Evolutionary conservation across 495 filamentous ascomycete genomes (phyloP).

Genomic region (Aspergillus funiculosus): DNA sequence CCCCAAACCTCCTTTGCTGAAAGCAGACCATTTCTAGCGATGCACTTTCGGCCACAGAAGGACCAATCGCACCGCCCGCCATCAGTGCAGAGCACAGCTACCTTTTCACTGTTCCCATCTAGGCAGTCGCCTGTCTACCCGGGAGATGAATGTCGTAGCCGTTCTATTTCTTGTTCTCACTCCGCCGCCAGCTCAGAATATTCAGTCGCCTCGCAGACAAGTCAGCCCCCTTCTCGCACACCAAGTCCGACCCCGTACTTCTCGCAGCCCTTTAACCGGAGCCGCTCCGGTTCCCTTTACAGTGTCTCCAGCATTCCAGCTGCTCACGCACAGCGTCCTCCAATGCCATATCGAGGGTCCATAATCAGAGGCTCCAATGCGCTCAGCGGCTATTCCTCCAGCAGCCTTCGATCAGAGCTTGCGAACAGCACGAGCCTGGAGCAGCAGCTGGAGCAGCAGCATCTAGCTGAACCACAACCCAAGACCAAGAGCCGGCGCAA

Average conservation of each 20-base stretch:
- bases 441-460: not conserved
- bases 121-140: slow-evolving; percentile 15
- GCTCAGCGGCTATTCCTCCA: slow-evolving; percentile 69
- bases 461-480: slow-evolving; percentile 3
- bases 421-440: slow-evolving; percentile 42
- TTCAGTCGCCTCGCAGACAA: slow-evolving; percentile 14
- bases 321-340: slow-evolving; percentile 19
- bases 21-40: slow-evolving; percentile 9
- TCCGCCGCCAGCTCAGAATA: slow-evolving; percentile 18
- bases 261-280: slow-evolving; percentile 20
- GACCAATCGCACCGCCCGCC: slow-evolving; percentile 20
- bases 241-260: slow-evolving; percentile 18
- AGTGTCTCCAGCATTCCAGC: slow-evolving; percentile 23
- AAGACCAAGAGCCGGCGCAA: slow-evolving; percentile 15
- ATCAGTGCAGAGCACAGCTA: slow-evolving; percentile 29
- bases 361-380: slow-evolving; percentile 47
- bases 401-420: slow-evolving; percentile 52
- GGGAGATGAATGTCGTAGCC: slow-evolving; percentile 13
- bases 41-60: slow-evolving; percentile 19
- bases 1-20: slow-evolving; percentile 28
- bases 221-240: slow-evolving; percentile 24
- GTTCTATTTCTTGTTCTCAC: slow-evolving; percentile 23
- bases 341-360: slow-evolving; percentile 25
- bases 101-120: slow-evolving; percentile 21
- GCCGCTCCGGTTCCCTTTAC: slow-evolving; percentile 20